Percentiles rank a stretch among this genome's conserved stretches.
Evolutionary conservation across 2,329 filamentous ascomycete species (phyloP).

Genomic region (Didymella arachidicola): DNA sequence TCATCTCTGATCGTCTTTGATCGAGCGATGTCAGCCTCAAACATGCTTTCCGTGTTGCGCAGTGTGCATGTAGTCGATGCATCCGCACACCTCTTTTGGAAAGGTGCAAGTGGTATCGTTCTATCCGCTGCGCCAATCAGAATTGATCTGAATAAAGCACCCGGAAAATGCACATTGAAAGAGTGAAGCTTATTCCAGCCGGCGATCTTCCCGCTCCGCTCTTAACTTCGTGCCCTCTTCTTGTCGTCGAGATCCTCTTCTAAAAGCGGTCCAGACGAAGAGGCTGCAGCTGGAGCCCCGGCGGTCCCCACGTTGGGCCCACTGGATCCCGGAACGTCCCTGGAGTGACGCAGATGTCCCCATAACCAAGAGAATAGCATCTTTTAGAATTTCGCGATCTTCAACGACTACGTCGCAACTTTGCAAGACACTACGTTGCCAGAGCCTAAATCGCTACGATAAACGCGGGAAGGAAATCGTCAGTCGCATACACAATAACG

Average conservation of each 20-base stretch:
- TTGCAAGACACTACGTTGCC: not conserved
- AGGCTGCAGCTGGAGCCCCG: conserved; percentile 17
- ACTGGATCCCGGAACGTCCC: conserved; percentile 13
- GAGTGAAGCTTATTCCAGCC: conserved; percentile 7
- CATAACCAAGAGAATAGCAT: conserved; percentile 5
- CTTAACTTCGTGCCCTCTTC: not conserved
- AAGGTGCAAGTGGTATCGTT: too few species aligned
- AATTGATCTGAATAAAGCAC: not conserved
- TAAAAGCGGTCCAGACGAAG: conserved; percentile 18
- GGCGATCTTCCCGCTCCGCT: conserved; percentile 12
- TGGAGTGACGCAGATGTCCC: conserved; percentile 18
- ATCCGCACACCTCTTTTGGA: conserved; percentile 7
- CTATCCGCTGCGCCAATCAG: not conserved
- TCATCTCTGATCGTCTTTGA: not conserved
- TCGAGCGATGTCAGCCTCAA: conserved; percentile 2
- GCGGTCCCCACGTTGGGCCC: conserved; percentile 13
- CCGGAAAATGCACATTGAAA: not conserved
- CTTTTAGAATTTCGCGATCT: not conserved
- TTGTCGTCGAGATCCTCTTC: conserved; percentile 13
- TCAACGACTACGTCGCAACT: conserved; percentile 1
- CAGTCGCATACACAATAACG: conserved; percentile 15
- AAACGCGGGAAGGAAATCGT: conserved; percentile 12
- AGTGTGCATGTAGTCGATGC: conserved; percentile 7
- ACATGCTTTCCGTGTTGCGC: not conserved
- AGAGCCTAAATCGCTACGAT: not conserved